Base-by-base conservation (phyloP, 176 grass and related monocot species). In the Rhynchospora tenuis region DNA sequence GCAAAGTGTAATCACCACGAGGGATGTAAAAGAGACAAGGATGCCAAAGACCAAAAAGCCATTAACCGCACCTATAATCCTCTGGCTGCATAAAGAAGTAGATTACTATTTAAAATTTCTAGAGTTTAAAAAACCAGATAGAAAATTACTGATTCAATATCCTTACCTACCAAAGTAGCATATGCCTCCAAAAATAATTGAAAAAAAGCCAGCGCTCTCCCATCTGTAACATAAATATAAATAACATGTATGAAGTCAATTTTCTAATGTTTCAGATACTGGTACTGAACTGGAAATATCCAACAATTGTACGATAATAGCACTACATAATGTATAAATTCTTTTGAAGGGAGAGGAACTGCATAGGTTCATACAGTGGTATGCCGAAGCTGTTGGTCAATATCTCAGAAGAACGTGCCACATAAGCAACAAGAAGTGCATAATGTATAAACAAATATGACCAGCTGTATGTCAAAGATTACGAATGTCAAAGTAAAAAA, bases 401-500 rank as follows among this genome's bases (percentile, higher is more conserved):
- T 90, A 98, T 94, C 83, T 98, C 90, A 83, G 95, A 98, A 89
- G 95, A 92, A 72, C 90, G 95, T 67, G 95, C 95, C 84, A 98
- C 89, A 16, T 98, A 98, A 12, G 95, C 92, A 88, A 94, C 69
- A 83, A 94, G 92, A 86, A 98, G 95, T 46, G 92, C 92, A 87
- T 98, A 98, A 90, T 98, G 95, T 86, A 98, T 98, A 90, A 94
- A 93, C 83, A 98, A 78, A 87, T 98, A 94, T 20, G 87, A 93
- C 81, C 88, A 66, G 87, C 95, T 94, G 92, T 67, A 89, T 65
- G 11, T 66, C 90, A 44, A 92, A 59, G 20, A 77, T 43, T 6
- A 81, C 28, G 8, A 75, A 75, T 57, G 60, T 23, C 22, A 64
- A 80, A 80, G 14, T 22, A 7, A 45, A 60, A 61, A 14, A 13